Percentiles rank a stretch among this genome's conserved stretches.
Conservation (phyloP, 805 yeast genomes). For the Saccharomycopsis olivae region DNA sequence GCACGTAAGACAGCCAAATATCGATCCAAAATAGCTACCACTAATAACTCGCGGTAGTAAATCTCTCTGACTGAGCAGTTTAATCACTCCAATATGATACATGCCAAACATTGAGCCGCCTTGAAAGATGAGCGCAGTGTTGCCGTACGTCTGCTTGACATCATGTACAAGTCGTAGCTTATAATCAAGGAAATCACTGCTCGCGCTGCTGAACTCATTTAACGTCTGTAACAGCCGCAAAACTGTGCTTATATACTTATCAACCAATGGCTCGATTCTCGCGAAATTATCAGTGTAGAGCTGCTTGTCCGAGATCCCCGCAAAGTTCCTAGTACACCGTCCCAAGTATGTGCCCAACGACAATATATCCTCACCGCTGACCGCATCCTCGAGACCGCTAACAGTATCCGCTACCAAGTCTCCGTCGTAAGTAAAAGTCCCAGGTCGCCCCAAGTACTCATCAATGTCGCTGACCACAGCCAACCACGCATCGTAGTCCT, state of each 20-base stretch:
- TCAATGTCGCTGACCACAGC: too few species aligned
- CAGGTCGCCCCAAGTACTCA: too few species aligned
- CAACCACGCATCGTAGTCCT: too few species aligned
- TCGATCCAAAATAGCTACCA: slow-evolving; percentile 91
- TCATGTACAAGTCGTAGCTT: slow-evolving; percentile 74
- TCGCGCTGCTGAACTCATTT: too few species aligned
- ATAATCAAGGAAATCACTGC: slow-evolving; percentile 32
- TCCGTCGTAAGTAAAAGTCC: too few species aligned
- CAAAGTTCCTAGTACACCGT: slow-evolving; percentile 86
- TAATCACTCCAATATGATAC: slow-evolving; percentile 88
- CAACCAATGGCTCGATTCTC: slow-evolving; percentile 85
- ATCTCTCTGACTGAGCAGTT: slow-evolving; percentile 65
- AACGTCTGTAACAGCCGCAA: too few species aligned
- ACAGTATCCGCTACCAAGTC: too few species aligned
- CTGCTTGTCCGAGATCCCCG: slow-evolving; percentile 73
- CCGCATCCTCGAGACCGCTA: too few species aligned
- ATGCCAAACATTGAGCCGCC: slow-evolving; percentile 94
- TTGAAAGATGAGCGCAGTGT: slow-evolving; percentile 82
- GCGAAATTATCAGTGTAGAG: slow-evolving; percentile 72
- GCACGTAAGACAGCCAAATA: slow-evolving; percentile 81
- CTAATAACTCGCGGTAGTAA: slow-evolving; percentile 77
- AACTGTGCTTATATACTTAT: slow-evolving; percentile 75
- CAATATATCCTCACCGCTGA: too few species aligned
- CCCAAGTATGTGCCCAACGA: too few species aligned
- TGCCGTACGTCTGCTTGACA: slow-evolving; percentile 78